Conservation (phyloP, 805 yeast genomes). For the Hanseniaspora singularis region DNA sequence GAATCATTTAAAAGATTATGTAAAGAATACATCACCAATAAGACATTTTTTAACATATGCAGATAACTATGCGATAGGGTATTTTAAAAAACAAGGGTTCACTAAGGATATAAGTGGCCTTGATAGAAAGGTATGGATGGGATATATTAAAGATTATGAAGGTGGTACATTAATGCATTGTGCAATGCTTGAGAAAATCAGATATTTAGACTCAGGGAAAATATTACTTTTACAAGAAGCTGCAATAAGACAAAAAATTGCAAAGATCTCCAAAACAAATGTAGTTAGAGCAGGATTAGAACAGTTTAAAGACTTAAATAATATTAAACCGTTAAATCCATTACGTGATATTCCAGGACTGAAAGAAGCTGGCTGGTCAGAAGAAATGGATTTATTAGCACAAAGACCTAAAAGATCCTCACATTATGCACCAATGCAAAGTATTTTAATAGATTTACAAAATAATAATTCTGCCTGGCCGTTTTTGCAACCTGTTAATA, state of each 20-base stretch:
- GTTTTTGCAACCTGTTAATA: constrained; percentile 81
- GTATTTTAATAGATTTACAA: constrained; percentile 73
- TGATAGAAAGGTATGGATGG: constrained; percentile 87
- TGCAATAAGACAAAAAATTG: constrained; percentile 74
- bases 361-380: constrained; percentile 92
- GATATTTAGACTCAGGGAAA: constrained; percentile 82
- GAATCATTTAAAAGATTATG: constrained; percentile 96
- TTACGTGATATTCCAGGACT: constrained; percentile 70
- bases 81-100: constrained; percentile 95
- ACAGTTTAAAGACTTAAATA: constrained; percentile 43
- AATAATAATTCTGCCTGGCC: constrained; percentile 99
- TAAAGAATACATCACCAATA: constrained; percentile 72
- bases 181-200: constrained; percentile 73
- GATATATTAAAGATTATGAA: constrained; percentile 95
- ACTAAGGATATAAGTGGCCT: constrained; percentile 77
- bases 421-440: constrained; percentile 87
- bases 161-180: constrained; percentile 99
- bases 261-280: constrained; percentile 66
- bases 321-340: constrained; percentile 56
- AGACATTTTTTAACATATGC: constrained; percentile 89
- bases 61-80: constrained; percentile 97
- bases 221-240: constrained; percentile 81
- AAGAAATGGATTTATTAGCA: constrained; percentile 94
- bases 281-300: constrained; percentile 71
- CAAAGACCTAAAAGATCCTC: constrained; percentile 90